Conservation (phyloP, 306 rosid genomes). For the Senna siamea region DNA sequence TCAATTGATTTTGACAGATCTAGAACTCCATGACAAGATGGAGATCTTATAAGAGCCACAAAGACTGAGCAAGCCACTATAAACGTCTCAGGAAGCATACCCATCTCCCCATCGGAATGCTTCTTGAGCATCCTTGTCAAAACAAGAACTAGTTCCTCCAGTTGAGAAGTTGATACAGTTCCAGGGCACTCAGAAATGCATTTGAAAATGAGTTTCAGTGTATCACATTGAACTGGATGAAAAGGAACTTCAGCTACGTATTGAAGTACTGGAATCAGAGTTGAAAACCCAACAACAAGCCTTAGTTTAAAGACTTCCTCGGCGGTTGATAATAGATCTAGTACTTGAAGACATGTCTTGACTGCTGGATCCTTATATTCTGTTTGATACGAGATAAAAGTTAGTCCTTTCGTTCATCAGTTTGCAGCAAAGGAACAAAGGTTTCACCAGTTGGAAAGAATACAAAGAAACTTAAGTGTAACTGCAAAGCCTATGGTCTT, state of each 20-base stretch:
- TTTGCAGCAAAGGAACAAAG: neutral
- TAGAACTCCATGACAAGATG: conserved; percentile 58
- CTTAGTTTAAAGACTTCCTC: conserved; percentile 74
- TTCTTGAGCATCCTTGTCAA: conserved; percentile 69
- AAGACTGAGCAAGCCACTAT: conserved; percentile 65
- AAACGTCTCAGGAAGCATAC: conserved; percentile 79
- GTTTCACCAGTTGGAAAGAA: neutral
- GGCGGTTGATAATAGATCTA: conserved; percentile 75
- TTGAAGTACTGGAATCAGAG: conserved; percentile 76
- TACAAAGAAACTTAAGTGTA: neutral
- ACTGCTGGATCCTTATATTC: conserved; percentile 78
- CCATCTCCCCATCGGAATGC: conserved; percentile 73
- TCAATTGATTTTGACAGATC: conserved; percentile 54
- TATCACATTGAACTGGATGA: conserved; percentile 80
- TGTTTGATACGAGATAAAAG: conserved; percentile 49
- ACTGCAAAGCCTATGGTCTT: neutral
- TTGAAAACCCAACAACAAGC: conserved; percentile 83
- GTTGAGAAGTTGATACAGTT: conserved; percentile 66
- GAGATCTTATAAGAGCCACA: conserved; percentile 67
- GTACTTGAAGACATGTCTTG: conserved; percentile 76
- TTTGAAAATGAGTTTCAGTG: conserved; percentile 69
- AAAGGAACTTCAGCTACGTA: conserved; percentile 85
- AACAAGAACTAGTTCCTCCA: conserved; percentile 64
- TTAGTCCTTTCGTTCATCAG: conserved; percentile 33
- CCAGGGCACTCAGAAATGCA: conserved; percentile 89